Evolutionary conservation across 208 protist genomes (phyloP), one percentile per base, ranked within the genome.

Genomic region (Trypanosoma cruzi): DNA sequence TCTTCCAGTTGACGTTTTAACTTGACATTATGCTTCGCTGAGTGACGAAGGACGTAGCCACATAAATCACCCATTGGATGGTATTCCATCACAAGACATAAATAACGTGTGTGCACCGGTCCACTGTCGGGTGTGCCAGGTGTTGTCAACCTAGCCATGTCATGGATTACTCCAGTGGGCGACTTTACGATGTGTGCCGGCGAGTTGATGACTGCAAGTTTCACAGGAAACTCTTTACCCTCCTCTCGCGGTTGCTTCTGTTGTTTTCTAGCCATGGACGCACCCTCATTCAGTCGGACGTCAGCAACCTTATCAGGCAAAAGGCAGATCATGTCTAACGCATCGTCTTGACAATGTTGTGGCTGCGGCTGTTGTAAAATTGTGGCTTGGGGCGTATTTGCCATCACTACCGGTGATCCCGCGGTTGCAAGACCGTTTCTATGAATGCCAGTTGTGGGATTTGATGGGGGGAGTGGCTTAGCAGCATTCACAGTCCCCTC

Each of bases 31-130:
- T 68, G 61, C 28, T 55, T 68, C 16, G 64, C 64, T 6, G 68
- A 71, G 49, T 73, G 67, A 5, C 55, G 83, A 52, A 90, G 68
- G 2, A 77, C 79, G 62, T 94, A 94, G 44, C 77, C 81, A 59
- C 81, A 86, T 2, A 96, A 74, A 68, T 96, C 90, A 4, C 90
- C 90, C 77, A 88, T 79, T 13, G 84, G 73, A 69, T 96, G 86
- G 68, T 91, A 90, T 61, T 90, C 84, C 82, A 94, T 89, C 4
- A 96, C 86, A 36, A 96, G 79, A 49, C 85, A 92, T 31, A 96
- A 63, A 56, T 92, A 94, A 0, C 90, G 78, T 32, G 65, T 83
- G 63, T 79, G 76, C 4, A 64, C 49, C 6, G 65, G 76, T 52
- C 34, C 77, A 57, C 8, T 66, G 22, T 65, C 54, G 13, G 71